Evolutionary conservation across 306 rosid genomes (phyloP), one percentile per base, ranked within the genome.

Genomic region (Medicago arabica): DNA sequence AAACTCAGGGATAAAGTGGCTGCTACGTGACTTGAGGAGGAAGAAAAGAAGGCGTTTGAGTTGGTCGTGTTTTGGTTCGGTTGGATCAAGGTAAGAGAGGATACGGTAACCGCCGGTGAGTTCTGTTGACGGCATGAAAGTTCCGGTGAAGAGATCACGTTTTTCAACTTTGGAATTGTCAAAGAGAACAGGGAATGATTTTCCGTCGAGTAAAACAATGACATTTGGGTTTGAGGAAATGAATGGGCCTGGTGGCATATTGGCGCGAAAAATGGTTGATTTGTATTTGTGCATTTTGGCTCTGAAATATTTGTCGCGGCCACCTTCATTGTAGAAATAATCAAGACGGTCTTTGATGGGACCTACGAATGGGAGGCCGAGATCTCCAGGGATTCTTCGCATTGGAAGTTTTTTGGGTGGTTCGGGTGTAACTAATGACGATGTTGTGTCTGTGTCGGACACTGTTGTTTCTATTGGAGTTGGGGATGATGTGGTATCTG

Each of bases 201-300:
- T 92, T 1, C 86, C 97, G 82, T 95, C 99, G 34, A 95, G 97
- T 14, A 95, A 67, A 50, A 83, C 87, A 73, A 95, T 72, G 75
- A 95, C 99, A 4, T 80, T 81, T 12, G 99, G 72, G 41, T 88
- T 67, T 5, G 79, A 12, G 5, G 96, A 13, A 28, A 92, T 85
- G 75, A 85, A 76, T 0, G 96, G 96, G 3, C 99, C 99, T 0
- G 99, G 99, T 1, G 99, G 99, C 91, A 92, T 87, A 75, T 95
- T 95, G 78, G 88, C 86, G 55, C 97, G 83, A 82, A 83, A 95
- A 1, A 95, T 90, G 25, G 97, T 92, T 1, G 99, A 95, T 28
- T 78, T 65, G 78, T 95, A 80, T 19, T 89, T 92, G 1, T 72
- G 86, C 60, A 62, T 40, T 13, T 93, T 87, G 11, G 93, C 84